phyloP scores from a whole-genome alignment of 495 filamentous ascomycete genomes.

The Mytilinidion resinicola region DNA sequence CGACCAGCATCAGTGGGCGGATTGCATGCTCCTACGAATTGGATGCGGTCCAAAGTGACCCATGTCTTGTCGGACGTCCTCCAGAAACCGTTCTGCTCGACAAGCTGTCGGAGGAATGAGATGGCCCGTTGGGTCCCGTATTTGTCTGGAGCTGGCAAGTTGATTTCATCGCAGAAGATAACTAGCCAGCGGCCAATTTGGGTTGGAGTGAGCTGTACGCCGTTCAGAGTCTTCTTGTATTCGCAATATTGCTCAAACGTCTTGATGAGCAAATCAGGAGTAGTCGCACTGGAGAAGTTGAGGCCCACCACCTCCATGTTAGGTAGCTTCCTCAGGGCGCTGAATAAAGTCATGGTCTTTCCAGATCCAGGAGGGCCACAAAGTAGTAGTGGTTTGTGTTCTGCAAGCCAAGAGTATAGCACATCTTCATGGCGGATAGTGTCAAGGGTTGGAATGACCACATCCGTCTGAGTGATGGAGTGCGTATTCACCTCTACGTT shows the following conservation, averaged over 20 bases:
- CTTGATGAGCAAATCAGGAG: constrained; percentile 94
- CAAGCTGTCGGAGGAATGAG: constrained; percentile 90
- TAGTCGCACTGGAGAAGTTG: constrained; percentile 98
- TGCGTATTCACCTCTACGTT: constrained; percentile 95
- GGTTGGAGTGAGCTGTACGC: constrained; percentile 88
- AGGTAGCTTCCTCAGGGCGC: constrained; percentile 87
- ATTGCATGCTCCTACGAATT: constrained; percentile 98
- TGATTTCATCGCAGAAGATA: constrained; percentile 98
- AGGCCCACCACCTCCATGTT: constrained; percentile 99
- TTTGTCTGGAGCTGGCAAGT: constrained; percentile 94
- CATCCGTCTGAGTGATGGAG: constrained; percentile 91
- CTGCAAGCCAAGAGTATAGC: constrained; percentile 96
- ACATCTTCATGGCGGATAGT: constrained; percentile 97
- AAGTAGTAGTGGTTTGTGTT: constrained; percentile 92
- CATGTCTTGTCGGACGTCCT: constrained; percentile 93
- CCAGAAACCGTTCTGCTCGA: constrained; percentile 99
- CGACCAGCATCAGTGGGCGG: constrained; percentile 97
- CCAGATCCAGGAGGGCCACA: constrained; percentile 97
- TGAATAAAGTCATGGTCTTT: constrained; percentile 99
- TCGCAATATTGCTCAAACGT: constrained; percentile 99
- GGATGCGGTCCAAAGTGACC: constrained; percentile 95
- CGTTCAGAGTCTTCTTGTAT: constrained; percentile 95
- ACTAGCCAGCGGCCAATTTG: constrained; percentile 98
- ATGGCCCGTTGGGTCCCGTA: constrained; percentile 97
- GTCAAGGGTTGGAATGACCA: constrained; percentile 94